Evolutionary conservation across 768 basidiomycete genomes (phyloP).

Genomic region (Lactarius deliciosus): DNA sequence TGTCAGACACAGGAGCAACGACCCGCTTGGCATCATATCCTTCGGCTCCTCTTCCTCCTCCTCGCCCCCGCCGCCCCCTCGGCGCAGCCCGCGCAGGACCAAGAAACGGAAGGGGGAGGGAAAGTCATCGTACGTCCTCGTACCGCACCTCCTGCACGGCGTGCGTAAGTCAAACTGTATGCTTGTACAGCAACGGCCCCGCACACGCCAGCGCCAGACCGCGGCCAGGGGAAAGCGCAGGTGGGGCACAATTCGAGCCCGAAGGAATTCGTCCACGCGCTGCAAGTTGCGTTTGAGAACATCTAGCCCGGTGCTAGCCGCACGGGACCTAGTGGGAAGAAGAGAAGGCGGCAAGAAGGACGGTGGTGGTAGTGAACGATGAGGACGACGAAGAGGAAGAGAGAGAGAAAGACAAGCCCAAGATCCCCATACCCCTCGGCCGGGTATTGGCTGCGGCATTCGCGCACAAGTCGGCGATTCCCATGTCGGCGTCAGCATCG

Average conservation of each 20-base stretch:
- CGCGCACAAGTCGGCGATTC: conserved; percentile 16
- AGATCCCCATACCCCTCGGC: neutral
- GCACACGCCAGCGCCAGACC: neutral
- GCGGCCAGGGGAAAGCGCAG: neutral
- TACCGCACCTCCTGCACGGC: neutral
- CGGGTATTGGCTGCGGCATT: conserved; percentile 14
- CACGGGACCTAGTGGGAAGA: neutral
- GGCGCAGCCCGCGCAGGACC: neutral
- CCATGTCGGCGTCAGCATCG: neutral
- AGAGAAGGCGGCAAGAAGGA: neutral
- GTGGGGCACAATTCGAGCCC: conserved; percentile 8
- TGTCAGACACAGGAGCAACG: neutral
- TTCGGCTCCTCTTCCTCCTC: conserved; percentile 1
- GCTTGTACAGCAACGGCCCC: neutral
- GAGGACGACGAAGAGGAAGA: neutral
- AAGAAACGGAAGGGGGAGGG: conserved; percentile 5
- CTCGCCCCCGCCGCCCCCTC: neutral
- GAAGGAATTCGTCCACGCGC: neutral
- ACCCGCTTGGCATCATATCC: conserved; percentile 9
- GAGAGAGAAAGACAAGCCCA: neutral
- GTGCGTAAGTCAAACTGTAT: conserved; percentile 3
- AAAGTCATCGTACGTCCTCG: neutral
- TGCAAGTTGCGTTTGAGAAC: conserved; percentile 18
- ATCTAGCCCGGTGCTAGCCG: neutral
- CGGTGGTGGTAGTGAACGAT: neutral